Percentiles rank a stretch among this genome's conserved stretches.
These are phyloP conservation scores for Fusarium devonianum DNA, from an alignment of 2,329 filamentous ascomycete genomes.

Conservation along the genomic window DNA sequence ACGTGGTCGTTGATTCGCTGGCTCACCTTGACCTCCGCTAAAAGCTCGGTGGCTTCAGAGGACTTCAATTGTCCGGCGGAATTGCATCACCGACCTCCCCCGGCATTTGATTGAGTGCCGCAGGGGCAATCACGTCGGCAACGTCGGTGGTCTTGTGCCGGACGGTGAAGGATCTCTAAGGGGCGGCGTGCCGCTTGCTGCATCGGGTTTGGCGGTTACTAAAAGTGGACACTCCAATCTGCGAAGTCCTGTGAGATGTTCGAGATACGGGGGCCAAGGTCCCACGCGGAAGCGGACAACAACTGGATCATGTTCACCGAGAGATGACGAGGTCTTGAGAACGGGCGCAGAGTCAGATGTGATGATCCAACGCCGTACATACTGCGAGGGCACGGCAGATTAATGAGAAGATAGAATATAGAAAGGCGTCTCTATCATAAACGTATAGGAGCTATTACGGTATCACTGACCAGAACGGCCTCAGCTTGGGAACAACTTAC, in stretches of 20 bases:
- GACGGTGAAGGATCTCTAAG: not conserved
- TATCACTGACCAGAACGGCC: not conserved
- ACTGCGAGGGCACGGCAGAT: not conserved
- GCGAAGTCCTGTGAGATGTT: slow-evolving; percentile 11
- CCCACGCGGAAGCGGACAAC: slow-evolving; percentile 12
- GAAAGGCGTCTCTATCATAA: not conserved
- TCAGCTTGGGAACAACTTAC: not conserved
- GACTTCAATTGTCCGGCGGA: slow-evolving; percentile 20
- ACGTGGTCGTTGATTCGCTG: slow-evolving; percentile 28
- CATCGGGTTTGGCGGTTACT: slow-evolving; percentile 32
- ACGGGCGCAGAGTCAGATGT: slow-evolving; percentile 15
- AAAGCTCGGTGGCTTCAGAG: no score
- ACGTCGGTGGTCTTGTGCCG: slow-evolving; percentile 40
- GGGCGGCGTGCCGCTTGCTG: slow-evolving; percentile 6
- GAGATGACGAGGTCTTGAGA: slow-evolving; percentile 27
- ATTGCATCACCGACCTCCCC: slow-evolving; percentile 21
- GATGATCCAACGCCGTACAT: not conserved
- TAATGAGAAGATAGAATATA: not conserved
- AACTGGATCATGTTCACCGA: slow-evolving; percentile 31
- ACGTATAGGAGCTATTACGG: not conserved
- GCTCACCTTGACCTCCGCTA: slow-evolving; percentile 26
- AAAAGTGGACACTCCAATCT: slow-evolving; percentile 25
- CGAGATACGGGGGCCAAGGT: not conserved
- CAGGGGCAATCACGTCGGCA: no score
- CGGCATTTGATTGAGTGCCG: not conserved